phyloP scores from a whole-genome alignment of 2,329 filamentous ascomycete genomes.

The Fusarium abutilonis region DNA sequence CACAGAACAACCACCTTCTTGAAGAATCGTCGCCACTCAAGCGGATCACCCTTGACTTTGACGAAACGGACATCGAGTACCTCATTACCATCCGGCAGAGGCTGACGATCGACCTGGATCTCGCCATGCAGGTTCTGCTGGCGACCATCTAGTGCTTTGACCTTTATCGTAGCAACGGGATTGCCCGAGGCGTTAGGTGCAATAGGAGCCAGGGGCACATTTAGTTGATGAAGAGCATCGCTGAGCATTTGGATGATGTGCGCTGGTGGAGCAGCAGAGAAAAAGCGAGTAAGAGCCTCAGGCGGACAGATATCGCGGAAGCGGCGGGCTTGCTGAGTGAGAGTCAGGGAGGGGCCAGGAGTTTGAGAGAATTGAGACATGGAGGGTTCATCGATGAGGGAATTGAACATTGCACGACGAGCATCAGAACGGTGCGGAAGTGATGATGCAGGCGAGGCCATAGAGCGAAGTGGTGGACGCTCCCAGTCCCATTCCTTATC shows the following conservation, averaged over 20 bases:
- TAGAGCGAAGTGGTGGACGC: constrained; percentile 69
- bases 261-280: constrained; percentile 79
- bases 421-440: constrained; percentile 48
- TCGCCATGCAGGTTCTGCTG: constrained; percentile 79
- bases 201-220: constrained; percentile 73
- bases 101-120: constrained; percentile 75
- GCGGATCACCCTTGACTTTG: constrained; percentile 93
- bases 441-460: constrained; percentile 54
- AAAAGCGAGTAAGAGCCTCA: constrained; percentile 90
- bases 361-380: constrained; percentile 85
- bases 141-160: constrained; percentile 78
- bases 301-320: constrained; percentile 93
- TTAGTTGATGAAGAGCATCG: constrained; percentile 85
- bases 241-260: constrained; percentile 82
- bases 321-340: constrained; percentile 87
- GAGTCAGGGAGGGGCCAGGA: constrained; percentile 80
- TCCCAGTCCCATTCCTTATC: constrained; percentile 91
- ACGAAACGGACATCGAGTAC: constrained; percentile 88
- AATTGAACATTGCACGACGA: constrained; percentile 62
- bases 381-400: constrained; percentile 85
- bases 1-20: constrained; percentile 92
- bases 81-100: constrained; percentile 65
- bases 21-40: constrained; percentile 97
- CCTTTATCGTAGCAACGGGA: constrained; percentile 70
- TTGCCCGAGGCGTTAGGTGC: constrained; percentile 61